Percentiles rank a stretch among this genome's conserved stretches.
Evolutionary conservation across 139 green algal genomes (phyloP).

Genomic region (Axilococcus clingmanii): DNA sequence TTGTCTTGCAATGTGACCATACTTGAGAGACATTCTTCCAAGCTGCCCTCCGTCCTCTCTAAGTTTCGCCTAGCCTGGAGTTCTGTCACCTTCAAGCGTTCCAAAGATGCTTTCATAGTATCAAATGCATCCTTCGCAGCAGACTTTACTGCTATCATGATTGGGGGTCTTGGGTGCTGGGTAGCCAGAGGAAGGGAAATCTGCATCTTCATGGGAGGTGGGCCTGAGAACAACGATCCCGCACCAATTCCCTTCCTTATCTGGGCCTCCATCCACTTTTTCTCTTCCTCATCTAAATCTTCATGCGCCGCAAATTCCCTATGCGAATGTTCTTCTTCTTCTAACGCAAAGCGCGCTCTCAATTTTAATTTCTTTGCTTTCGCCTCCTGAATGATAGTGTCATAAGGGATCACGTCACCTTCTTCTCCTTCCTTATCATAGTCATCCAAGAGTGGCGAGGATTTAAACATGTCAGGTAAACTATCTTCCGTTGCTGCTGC

Average conservation of each 20-base stretch:
- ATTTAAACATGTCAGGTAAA: too few relatives aligned
- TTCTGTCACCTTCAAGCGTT: constrained; percentile 17
- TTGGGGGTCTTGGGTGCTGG: constrained; percentile 2
- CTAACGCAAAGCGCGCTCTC: too few relatives aligned
- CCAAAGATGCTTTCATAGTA: not conserved
- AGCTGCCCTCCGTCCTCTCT: constrained; percentile 12
- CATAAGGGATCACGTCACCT: not conserved
- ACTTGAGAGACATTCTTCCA: constrained; percentile 14
- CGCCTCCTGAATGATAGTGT: not conserved
- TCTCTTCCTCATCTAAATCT: constrained; percentile 48
- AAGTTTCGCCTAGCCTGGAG: constrained; percentile 30
- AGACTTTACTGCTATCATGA: constrained; percentile 13
- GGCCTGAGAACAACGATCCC: not conserved
- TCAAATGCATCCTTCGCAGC: constrained; percentile 21
- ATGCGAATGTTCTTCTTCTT: too few relatives aligned
- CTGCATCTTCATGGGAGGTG: not conserved
- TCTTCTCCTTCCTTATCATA: constrained; percentile 11
- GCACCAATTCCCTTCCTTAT: constrained; percentile 48
- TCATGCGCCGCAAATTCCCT: constrained; percentile 3
- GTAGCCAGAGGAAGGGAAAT: too few relatives aligned
- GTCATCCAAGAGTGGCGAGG: constrained; percentile 62
- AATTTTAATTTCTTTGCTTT: not conserved
- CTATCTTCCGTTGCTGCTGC: too few relatives aligned
- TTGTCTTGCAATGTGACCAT: constrained; percentile 29
- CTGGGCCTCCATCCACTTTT: constrained; percentile 51